Base-by-base conservation (phyloP, 2,329 filamentous ascomycete genomes). In the Cordyceps fumosorosea region DNA sequence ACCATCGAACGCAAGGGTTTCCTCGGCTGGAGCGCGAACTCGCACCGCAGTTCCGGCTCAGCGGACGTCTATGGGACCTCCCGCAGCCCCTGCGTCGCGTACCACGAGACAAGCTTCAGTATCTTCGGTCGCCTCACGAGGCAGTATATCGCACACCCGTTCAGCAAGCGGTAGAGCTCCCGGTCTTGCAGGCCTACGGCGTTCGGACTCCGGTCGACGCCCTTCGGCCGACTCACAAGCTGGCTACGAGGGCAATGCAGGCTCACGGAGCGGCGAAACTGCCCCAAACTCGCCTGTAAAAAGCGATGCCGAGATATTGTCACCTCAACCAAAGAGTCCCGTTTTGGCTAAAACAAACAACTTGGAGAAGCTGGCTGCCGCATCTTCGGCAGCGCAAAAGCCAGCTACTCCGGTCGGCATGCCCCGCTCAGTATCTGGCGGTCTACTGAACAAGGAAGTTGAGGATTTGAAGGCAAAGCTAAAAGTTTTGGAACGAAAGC, bases 391-490 rank as follows among this genome's bases (percentile, higher is more conserved):
- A n/a, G 69, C 74, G 24, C 67, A 73, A 3, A 64, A 68, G 40
- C 71, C 72, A 44, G 66, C 72, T 3, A 66, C 72, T 32, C 62
- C 66, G 40, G 65, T 72, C 32, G 61, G 68, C 18, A 66, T 70
- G 68, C 26, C 73, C 71, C 20, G 66, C 76, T 72, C 80, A 24
- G 79, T 79, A 14, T 77, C 76, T 3, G 78, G 75, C 62, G 81
- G 83, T 8, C 79, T 82, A 1, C 75, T 82, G 2, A 81, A 77
- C 24, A 82, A 88, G 65, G 89, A 96, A 69, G 85, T 93, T 22
- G 93, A 97, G 67, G 91, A 96, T 66, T 79, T 97, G 18, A 92
- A 96, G 72, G 88, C 91, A 0, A 97, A 96, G 72, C 78, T 98
- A 2, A 87, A 89, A 60, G 81, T 97, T 3, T 80, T 98, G 68